A percentile compares a stretch with the other conserved stretches of the same genome.
Evolutionary conservation across 805 yeast genomes (phyloP).

Genomic region (Naumovozyma castellii): DNA sequence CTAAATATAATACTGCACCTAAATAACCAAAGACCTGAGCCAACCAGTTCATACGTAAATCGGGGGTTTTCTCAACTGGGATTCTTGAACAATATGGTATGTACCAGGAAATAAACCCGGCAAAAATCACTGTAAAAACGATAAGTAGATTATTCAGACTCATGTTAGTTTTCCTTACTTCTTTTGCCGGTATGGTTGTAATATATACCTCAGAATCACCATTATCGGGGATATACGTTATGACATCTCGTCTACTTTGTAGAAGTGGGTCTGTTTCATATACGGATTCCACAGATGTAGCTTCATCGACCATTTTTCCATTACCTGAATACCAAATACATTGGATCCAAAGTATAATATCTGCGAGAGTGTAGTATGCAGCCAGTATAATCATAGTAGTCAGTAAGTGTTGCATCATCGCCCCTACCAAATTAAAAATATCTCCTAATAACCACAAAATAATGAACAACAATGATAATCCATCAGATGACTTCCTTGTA

Average conservation of each 20-base stretch:
- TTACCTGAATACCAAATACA: conserved; percentile 55
- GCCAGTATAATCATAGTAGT: conserved; percentile 94
- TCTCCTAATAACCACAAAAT: conserved; percentile 91
- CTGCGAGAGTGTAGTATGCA: conserved; percentile 86
- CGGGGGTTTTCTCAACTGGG: conserved; percentile 23
- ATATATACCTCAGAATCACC: not conserved
- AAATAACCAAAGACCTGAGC: conserved; percentile 84
- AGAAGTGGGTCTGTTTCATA: not conserved
- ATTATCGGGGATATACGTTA: not conserved
- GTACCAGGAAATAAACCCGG: conserved; percentile 84
- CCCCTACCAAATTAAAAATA: conserved; percentile 86
- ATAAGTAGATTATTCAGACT: conserved; percentile 35
- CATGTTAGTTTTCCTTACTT: not conserved
- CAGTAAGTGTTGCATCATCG: conserved; percentile 77
- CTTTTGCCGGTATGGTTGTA: not conserved
- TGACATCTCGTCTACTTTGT: not conserved
- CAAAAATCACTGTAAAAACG: conserved; percentile 55
- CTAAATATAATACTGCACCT: conserved; percentile 67
- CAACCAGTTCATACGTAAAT: conserved; percentile 54
- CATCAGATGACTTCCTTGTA: conserved; percentile 76
- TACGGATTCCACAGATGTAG: not conserved
- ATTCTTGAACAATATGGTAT: conserved; percentile 39
- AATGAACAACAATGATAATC: conserved; percentile 77
- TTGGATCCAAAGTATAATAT: conserved; percentile 72
- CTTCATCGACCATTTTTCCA: not conserved